phyloP scores from a whole-genome alignment of 352 stramenopile species.

The Aphanomyces astaci region DNA sequence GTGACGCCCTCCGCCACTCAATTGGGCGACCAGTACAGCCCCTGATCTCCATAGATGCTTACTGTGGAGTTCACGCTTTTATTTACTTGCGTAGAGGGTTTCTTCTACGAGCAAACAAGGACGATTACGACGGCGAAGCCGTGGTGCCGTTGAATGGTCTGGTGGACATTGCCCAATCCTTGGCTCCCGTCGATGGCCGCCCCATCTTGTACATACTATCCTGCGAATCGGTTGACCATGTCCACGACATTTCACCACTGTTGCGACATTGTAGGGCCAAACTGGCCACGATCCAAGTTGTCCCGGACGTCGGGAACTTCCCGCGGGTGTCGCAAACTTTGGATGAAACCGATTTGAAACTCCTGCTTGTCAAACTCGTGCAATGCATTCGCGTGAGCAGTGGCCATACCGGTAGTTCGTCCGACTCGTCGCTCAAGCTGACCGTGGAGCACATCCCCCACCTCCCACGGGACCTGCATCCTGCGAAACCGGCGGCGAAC shows the following conservation, averaged over 20 bases:
- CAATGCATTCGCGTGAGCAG: conserved; percentile 46
- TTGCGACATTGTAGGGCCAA: conserved; percentile 48
- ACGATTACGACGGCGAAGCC: conserved; percentile 32
- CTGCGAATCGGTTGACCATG: too few species aligned
- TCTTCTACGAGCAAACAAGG: conserved; percentile 43
- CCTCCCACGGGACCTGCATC: not conserved
- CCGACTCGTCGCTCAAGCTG: not conserved
- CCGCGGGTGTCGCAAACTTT: conserved; percentile 53
- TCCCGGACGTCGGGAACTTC: conserved; percentile 44
- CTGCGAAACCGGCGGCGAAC: not conserved
- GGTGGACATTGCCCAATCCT: conserved; percentile 40
- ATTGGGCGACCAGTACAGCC: conserved; percentile 41
- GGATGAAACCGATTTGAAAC: conserved; percentile 52
- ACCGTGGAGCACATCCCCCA: not conserved
- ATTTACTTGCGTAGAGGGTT: conserved; percentile 34
- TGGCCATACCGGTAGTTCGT: conserved; percentile 9
- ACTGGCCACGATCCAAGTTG: conserved; percentile 46
- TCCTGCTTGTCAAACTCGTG: conserved; percentile 47
- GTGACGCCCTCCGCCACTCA: conserved; percentile 5
- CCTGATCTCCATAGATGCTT: not conserved
- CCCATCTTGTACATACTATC: not conserved
- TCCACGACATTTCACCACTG: not conserved
- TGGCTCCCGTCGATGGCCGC: not conserved
- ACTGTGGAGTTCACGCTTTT: conserved; percentile 1
- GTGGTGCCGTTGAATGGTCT: conserved; percentile 32